Conservation (phyloP, 441 rosid species). For the Bocquillonia castaneifolia region DNA sequence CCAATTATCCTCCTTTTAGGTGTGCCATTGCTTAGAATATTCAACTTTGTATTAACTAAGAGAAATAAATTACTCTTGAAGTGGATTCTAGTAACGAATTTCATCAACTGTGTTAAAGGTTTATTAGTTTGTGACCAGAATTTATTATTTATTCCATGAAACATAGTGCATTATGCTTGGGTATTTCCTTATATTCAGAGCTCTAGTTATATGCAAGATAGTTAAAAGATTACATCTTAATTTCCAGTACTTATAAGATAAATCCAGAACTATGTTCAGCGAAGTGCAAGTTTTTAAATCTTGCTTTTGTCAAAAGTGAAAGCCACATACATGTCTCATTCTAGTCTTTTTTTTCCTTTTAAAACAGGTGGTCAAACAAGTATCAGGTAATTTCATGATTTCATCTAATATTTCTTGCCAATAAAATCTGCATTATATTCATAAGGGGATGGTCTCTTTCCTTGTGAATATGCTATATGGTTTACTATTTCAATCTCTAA, state of each 20-base stretch:
- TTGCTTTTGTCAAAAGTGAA: not conserved
- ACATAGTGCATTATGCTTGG: no score
- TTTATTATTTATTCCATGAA: not conserved
- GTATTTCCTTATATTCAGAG: no score
- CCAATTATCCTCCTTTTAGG: not conserved
- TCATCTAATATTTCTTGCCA: not conserved
- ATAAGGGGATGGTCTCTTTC: not conserved
- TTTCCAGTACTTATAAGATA: not conserved
- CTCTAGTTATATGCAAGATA: no score
- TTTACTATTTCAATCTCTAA: not conserved
- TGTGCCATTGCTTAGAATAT: not conserved
- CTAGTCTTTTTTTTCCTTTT: conserved; percentile 19
- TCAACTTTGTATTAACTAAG: not conserved
- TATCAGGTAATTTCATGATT: conserved; percentile 50
- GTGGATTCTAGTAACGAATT: not conserved
- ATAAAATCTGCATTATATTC: not conserved
- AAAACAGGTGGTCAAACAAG: conserved; percentile 76
- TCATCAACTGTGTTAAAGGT: not conserved
- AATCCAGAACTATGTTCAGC: not conserved
- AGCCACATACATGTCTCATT: conserved; percentile 5
- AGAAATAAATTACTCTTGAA: not conserved
- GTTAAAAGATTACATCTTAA: not conserved
- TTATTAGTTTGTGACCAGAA: not conserved
- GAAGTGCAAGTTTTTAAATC: not conserved
- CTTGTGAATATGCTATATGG: not conserved